These are phyloP conservation scores for Alternaria longipes DNA, from an alignment of 2,329 filamentous ascomycete species.

Conservation along the genomic window DNA sequence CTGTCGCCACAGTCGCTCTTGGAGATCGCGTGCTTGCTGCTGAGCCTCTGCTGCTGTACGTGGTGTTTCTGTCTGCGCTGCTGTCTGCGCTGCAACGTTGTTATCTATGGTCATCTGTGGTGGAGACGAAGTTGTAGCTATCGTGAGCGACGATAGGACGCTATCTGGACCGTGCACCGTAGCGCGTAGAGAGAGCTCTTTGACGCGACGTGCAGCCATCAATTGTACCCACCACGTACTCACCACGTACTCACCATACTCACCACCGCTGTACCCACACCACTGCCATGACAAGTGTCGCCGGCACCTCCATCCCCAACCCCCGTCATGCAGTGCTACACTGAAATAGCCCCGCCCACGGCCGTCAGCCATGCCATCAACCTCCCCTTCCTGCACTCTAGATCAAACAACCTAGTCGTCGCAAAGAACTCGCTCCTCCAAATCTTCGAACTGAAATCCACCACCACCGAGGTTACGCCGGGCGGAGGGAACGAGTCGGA, in stretches of 20 bases:
- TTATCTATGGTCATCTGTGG: background rate
- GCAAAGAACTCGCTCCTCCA: constrained; percentile 93
- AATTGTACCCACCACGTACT: too few relatives aligned
- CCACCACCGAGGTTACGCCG: constrained; percentile 67
- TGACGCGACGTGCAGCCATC: too few relatives aligned
- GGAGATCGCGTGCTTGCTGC: background rate
- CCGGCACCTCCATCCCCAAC: constrained; percentile 1
- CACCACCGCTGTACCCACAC: background rate
- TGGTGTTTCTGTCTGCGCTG: background rate
- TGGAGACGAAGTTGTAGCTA: background rate
- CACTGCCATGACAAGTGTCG: constrained; percentile 28
- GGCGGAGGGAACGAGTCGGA: constrained; percentile 54
- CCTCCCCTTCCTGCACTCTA: constrained; percentile 78
- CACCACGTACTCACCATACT: too few relatives aligned
- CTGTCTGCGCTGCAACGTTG: background rate
- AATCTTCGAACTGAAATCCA: constrained; percentile 78
- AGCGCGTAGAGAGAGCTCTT: too few relatives aligned
- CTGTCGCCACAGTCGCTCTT: background rate
- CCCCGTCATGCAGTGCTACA: constrained; percentile 89
- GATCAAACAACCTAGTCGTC: constrained; percentile 85
- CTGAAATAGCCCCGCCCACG: constrained; percentile 91
- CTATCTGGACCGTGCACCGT: background rate
- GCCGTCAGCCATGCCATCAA: constrained; percentile 89
- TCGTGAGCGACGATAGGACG: background rate
- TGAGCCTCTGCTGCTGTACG: background rate